These are phyloP conservation scores for Penicillium sp. DNA, from an alignment of 2,329 filamentous ascomycete genomes.

Conservation along the genomic window DNA sequence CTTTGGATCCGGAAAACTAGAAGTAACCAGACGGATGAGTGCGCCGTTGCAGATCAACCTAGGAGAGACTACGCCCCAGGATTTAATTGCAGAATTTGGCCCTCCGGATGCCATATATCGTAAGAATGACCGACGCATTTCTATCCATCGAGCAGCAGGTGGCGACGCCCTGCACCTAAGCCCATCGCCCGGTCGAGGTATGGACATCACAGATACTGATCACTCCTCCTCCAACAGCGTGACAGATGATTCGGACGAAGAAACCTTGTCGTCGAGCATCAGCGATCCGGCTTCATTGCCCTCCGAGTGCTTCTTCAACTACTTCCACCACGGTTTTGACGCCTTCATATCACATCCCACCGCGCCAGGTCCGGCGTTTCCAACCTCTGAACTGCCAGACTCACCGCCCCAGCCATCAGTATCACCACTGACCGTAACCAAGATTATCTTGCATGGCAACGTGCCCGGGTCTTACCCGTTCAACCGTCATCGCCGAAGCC, in stretches of 20 bases:
- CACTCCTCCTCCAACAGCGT: conserved; percentile 70
- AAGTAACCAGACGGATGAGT: conserved; percentile 70
- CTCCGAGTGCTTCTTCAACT: conserved; percentile 82
- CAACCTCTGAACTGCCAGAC: conserved; percentile 43
- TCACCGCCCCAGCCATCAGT: conserved; percentile 28
- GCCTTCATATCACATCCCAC: conserved; percentile 80
- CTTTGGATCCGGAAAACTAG: conserved; percentile 73
- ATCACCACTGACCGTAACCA: conserved; percentile 78
- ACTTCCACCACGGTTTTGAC: conserved; percentile 94
- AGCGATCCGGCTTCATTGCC: conserved; percentile 56
- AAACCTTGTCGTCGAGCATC: conserved; percentile 54
- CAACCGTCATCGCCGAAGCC: conserved; percentile 84
- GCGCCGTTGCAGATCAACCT: conserved; percentile 69
- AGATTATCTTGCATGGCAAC: conserved; percentile 91
- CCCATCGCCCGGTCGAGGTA: conserved; percentile 34
- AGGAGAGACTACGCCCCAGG: conserved; percentile 86
- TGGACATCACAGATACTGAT: conserved; percentile 63
- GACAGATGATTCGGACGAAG: conserved; percentile 66
- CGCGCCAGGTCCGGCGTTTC: conserved; percentile 62
- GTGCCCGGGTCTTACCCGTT: conserved; percentile 95
- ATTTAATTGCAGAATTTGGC: conserved; percentile 84
- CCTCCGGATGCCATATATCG: conserved; percentile 92
- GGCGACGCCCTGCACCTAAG: conserved; percentile 35
- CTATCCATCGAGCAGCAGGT: conserved; percentile 62
- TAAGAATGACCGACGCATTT: conserved; percentile 84